phyloP scores from a whole-genome alignment of 1,284 basidiomycete species.

The Xerocomus cyaneibrunnescens region DNA sequence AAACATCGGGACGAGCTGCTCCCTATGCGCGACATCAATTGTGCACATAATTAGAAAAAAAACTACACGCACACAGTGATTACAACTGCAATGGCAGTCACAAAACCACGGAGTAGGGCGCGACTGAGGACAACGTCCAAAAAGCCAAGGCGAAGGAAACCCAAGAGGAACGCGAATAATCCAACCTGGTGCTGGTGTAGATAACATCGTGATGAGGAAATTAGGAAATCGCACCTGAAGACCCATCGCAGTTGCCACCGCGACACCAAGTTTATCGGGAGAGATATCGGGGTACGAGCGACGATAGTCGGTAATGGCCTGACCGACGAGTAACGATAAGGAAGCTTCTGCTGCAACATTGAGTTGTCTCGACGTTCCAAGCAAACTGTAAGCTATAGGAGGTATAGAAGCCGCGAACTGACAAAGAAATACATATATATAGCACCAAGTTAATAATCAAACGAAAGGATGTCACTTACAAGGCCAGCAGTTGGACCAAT shows the following conservation, averaged over 20 bases:
- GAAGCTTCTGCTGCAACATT: constrained; percentile 92
- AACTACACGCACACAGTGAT: constrained; percentile 61
- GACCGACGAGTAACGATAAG: constrained; percentile 85
- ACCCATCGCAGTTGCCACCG: constrained; percentile 75
- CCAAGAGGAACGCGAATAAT: constrained; percentile 83
- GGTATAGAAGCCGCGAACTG: constrained; percentile 81
- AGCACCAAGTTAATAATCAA: constrained; percentile 9
- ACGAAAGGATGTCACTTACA: constrained; percentile 46
- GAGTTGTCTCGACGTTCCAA: constrained; percentile 82
- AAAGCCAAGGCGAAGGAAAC: constrained; percentile 89
- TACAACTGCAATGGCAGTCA: constrained; percentile 75
- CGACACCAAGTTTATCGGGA: constrained; percentile 57
- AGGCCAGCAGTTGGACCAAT: constrained; percentile 82
- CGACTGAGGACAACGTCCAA: constrained; percentile 93
- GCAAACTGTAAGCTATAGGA: constrained; percentile 77
- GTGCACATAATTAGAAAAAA: neutral
- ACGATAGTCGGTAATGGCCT: constrained; percentile 72
- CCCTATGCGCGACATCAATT: constrained; percentile 41
- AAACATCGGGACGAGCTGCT: constrained; percentile 82
- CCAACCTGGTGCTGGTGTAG: constrained; percentile 56
- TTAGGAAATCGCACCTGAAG: constrained; percentile 60
- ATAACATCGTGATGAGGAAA: neutral
- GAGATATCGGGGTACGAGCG: constrained; percentile 50
- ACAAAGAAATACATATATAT: constrained; percentile 1
- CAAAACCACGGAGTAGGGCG: constrained; percentile 85